Conservation (phyloP, 768 basidiomycete genomes). For the Candolleomyces aberdarensis region DNA sequence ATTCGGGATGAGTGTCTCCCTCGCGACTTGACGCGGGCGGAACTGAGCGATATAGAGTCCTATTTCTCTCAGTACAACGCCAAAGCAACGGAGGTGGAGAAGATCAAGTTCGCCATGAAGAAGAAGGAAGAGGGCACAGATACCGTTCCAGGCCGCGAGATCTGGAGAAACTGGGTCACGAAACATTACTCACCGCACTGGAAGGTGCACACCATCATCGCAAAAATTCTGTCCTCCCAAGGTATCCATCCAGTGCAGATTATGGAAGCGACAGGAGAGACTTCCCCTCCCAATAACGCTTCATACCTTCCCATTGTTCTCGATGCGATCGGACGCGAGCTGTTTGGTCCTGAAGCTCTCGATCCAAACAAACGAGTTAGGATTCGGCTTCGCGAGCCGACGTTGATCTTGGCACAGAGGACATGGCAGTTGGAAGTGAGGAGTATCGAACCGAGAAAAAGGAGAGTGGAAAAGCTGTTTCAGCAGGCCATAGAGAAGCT, state of each 20-base stretch:
- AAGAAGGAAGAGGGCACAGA: conserved; percentile 2
- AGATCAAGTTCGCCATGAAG: conserved; percentile 1
- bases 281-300: background rate
- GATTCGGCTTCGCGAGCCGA: background rate
- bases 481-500: background rate
- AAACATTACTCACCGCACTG: background rate
- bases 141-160: conserved; percentile 10
- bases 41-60: no score
- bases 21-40: no score
- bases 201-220: no score
- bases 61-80: conserved; percentile 13
- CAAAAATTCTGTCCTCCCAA: background rate
- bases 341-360: conserved; percentile 1
- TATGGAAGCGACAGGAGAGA: background rate
- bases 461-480: background rate
- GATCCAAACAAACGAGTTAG: background rate
- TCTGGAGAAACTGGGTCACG: background rate
- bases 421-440: background rate
- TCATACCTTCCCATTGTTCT: background rate
- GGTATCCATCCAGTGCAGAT: background rate
- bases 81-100: background rate
- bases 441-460: background rate
- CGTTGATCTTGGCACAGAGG: background rate
- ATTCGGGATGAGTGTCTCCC: conserved; percentile 13
- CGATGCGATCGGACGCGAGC: background rate